A percentile compares a stretch with the other conserved stretches of the same genome.
phyloP scores from a whole-genome alignment of 352 stramenopile genomes.

The Pythium myriotylum region DNA sequence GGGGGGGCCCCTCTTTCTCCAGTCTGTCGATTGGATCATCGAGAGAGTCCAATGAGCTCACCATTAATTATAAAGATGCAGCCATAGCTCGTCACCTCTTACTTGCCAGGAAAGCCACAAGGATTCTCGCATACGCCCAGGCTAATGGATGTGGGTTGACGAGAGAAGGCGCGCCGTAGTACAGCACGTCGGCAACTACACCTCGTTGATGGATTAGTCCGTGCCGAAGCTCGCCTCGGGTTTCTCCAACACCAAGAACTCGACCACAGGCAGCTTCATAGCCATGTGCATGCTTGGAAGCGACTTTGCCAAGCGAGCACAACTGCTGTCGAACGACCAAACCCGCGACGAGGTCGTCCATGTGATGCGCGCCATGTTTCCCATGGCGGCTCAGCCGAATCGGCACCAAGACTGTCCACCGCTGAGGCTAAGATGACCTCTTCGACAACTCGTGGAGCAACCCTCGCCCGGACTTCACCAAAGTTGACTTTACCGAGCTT shows the following conservation, averaged over 20 bases:
- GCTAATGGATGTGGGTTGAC: too few species aligned
- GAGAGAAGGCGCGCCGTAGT: too few species aligned
- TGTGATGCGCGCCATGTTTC: constrained; percentile 14
- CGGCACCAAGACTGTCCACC: constrained; percentile 3
- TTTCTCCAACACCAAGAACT: neutral
- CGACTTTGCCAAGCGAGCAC: neutral
- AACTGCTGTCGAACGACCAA: neutral
- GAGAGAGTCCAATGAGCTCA: too few species aligned
- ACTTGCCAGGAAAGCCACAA: too few species aligned
- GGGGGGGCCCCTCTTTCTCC: too few species aligned
- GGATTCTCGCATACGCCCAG: too few species aligned
- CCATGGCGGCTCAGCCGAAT: constrained; percentile 3
- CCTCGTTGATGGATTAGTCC: neutral
- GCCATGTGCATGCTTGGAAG: neutral
- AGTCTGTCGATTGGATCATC: too few species aligned
- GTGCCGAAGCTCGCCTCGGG: neutral
- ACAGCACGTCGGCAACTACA: constrained; percentile 1
- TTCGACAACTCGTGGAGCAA: constrained; percentile 16
- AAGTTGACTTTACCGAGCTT: constrained; percentile 2
- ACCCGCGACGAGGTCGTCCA: constrained; percentile 9
- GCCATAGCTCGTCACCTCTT: too few species aligned
- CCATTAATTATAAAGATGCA: too few species aligned
- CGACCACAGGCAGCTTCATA: neutral
- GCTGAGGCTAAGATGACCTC: constrained; percentile 7
- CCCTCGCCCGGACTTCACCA: constrained; percentile 1